phyloP scores from a whole-genome alignment of 2,329 filamentous ascomycete species.

The Xylaria arbuscula region DNA sequence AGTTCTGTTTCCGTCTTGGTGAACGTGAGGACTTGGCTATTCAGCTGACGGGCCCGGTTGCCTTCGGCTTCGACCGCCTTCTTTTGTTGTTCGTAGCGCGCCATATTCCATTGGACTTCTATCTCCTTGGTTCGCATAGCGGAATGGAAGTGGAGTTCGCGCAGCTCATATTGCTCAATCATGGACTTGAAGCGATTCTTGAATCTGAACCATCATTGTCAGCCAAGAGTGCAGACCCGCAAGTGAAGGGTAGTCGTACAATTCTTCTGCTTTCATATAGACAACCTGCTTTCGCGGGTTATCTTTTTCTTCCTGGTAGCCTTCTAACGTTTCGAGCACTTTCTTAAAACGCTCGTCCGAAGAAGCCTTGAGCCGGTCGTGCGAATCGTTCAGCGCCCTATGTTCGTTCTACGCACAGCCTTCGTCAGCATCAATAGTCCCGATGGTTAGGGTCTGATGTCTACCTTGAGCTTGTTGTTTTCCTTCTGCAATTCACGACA shows the following conservation, averaged over 20 bases:
- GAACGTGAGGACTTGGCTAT: slow-evolving; percentile 92
- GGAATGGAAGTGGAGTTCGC: slow-evolving; percentile 93
- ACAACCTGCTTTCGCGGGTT: slow-evolving; percentile 82
- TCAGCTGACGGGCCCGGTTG: slow-evolving; percentile 83
- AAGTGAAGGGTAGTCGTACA: slow-evolving; percentile 66
- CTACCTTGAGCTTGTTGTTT: slow-evolving; percentile 97
- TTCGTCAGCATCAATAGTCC: slow-evolving; percentile 37
- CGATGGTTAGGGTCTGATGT: slow-evolving; percentile 41
- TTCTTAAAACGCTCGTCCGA: slow-evolving; percentile 87
- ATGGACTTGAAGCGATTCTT: slow-evolving; percentile 93
- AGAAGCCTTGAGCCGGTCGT: slow-evolving; percentile 82
- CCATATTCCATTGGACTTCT: slow-evolving; percentile 91
- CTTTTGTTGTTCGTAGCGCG: slow-evolving; percentile 88
- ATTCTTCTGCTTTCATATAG: slow-evolving; percentile 88
- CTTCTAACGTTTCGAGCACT: slow-evolving; percentile 85
- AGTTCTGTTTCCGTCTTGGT: slow-evolving; percentile 96
- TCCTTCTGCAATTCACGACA: slow-evolving; percentile 94
- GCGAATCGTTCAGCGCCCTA: slow-evolving; percentile 86
- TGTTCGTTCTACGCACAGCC: slow-evolving; percentile 78
- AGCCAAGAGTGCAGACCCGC: slow-evolving; percentile 13
- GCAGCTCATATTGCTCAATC: slow-evolving; percentile 95
- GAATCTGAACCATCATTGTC: slow-evolving; percentile 68
- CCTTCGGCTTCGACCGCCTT: slow-evolving; percentile 87
- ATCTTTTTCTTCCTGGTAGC: slow-evolving; percentile 87
- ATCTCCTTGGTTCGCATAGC: slow-evolving; percentile 94